Evolutionary conservation across 495 filamentous ascomycete genomes (phyloP).

Genomic region (Penicillium bialowiezense): DNA sequence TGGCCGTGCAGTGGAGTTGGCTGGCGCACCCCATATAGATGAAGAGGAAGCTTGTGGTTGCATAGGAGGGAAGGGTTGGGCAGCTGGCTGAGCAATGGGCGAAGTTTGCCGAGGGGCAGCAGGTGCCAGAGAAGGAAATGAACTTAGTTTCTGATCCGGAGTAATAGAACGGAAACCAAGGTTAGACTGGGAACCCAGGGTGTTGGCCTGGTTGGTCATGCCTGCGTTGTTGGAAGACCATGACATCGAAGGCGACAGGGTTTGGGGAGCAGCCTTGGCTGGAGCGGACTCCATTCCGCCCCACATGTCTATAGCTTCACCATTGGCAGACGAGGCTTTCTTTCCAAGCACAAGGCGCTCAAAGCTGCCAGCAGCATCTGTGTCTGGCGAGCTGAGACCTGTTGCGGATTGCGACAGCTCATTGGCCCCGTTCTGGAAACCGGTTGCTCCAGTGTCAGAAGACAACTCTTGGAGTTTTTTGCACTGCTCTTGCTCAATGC

Average conservation of each 20-base stretch:
- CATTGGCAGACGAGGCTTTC: constrained; percentile 19
- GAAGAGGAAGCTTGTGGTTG: constrained; percentile 24
- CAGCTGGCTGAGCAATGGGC: constrained; percentile 15
- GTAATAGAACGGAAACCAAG: constrained; percentile 47
- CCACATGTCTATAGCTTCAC: constrained; percentile 37
- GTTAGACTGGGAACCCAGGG: constrained; percentile 19
- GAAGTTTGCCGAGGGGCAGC: constrained; percentile 23
- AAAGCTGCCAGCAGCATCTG: constrained; percentile 63
- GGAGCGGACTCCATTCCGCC: constrained; percentile 34
- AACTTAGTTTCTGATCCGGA: constrained; percentile 48
- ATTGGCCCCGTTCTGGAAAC: constrained; percentile 33
- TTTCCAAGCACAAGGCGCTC: constrained; percentile 81
- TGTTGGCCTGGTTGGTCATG: constrained; percentile 18
- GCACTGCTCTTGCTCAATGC: constrained; percentile 83
- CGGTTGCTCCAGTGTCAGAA: constrained; percentile 42
- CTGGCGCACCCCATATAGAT: constrained; percentile 22
- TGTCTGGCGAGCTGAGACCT: constrained; percentile 23
- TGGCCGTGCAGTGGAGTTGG: constrained; percentile 11
- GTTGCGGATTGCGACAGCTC: constrained; percentile 24
- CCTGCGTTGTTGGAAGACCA: constrained; percentile 42
- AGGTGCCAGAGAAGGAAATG: constrained; percentile 50
- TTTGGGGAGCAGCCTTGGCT: constrained; percentile 20
- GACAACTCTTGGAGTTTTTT: constrained; percentile 83
- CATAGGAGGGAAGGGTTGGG: constrained; percentile 31
- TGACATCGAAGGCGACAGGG: constrained; percentile 40